Base-by-base conservation (phyloP, 169 alveolate genomes). In the Plasmodium malariae region DNA sequence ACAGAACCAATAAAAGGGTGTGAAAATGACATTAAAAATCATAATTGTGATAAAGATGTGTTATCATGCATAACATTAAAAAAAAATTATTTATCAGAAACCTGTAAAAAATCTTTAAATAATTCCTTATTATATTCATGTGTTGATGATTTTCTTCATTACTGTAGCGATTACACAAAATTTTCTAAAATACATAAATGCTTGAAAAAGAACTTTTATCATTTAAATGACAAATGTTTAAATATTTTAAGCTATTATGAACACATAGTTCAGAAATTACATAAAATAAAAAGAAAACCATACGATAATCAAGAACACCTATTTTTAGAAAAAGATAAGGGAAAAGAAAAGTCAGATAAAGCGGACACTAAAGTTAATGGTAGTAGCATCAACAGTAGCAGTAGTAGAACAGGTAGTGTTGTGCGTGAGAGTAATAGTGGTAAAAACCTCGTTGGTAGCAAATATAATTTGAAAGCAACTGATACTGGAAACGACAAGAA, bases 1-100 rank as follows among this genome's bases (percentile, higher is more conserved):
- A 78, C 54, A 62, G 67, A 78, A 63, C 74, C 89, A 26, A 68
- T 78, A 78, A 78, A 78, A 62, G 89, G 89, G 6, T 78, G 89
- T 78, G 89, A 78, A 48, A 54, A 78, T 45, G 89, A 78, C 37
- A 78, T 78, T 14, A 78, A 78, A 78, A 78, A 78, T 78, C n/a
- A 78, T 55, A 78, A 78, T 40, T 78, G 89, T 78, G 60, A 62
- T 78, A 48, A 40, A 40, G 89, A 78, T 63, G 70, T 78, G 40
- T 36, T 78, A 78, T 62, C 62, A 34, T 78, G 89, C 48, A 78
- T 78, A 28, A 78, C 89, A 21, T 78, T 78, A 78, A 78, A 78
- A 62, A 78, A 78, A 55, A 40, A 78, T 43, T 28, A 62, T 26
- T 62, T 78, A 63, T 78, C 89, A 11, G 70, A 78, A n/a, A 78